Evolutionary conservation across 176 grass and related monocot species (phyloP).

Genomic region (Ananas comosus): DNA sequence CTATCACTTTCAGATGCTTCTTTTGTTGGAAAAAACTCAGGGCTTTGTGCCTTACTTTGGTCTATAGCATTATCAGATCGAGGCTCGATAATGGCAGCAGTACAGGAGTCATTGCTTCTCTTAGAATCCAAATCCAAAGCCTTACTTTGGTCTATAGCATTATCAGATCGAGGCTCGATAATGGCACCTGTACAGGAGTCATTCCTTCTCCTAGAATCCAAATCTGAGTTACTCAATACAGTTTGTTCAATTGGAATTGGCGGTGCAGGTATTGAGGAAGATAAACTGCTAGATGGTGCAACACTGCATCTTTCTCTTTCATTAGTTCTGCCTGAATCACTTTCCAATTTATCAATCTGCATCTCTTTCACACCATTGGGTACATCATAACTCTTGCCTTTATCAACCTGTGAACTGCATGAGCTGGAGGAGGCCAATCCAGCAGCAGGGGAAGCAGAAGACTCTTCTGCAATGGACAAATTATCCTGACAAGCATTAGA

Average conservation of each 20-base stretch:
- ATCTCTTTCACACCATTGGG: not conserved
- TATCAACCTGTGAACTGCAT: not conserved
- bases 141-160: not conserved
- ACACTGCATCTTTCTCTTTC: not conserved
- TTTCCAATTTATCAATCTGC: not conserved
- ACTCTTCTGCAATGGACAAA: not conserved
- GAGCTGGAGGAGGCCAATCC: not conserved
- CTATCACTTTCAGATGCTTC: slow-evolving; percentile 2
- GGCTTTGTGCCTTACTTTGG: too few species aligned
- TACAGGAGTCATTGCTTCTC: too few species aligned
- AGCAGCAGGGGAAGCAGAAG: not conserved
- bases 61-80: not conserved
- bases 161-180: not conserved
- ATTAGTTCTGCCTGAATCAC: not conserved
- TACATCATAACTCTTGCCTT: not conserved
- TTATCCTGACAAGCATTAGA: not conserved
- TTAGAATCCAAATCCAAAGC: too few species aligned
- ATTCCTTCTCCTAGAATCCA: too few species aligned
- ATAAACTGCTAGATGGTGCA: not conserved
- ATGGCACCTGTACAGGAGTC: too few species aligned
- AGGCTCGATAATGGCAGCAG: not conserved
- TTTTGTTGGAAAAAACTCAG: not conserved
- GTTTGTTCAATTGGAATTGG: too few species aligned
- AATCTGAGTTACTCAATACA: too few species aligned
- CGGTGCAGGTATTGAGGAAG: not conserved